phyloP scores from a whole-genome alignment of 2,329 filamentous ascomycete genomes.

The Penicillium psychrosexuale region DNA sequence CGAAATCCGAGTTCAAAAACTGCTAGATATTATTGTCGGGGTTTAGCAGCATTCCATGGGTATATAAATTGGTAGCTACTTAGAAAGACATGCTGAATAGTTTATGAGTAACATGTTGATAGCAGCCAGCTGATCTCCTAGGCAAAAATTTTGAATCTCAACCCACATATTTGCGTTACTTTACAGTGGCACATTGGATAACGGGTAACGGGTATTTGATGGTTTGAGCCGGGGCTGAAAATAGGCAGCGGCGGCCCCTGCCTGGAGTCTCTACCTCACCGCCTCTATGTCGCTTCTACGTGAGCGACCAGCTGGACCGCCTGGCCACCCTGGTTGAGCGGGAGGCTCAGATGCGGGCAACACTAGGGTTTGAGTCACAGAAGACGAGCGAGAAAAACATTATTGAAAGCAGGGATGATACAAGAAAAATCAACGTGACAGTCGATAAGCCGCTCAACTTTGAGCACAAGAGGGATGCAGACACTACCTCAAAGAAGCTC shows the following conservation, averaged over 20 bases:
- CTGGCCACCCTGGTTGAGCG: constrained; percentile 26
- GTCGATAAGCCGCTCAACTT: constrained; percentile 15
- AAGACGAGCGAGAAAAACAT: constrained; percentile 23
- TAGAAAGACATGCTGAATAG: constrained; percentile 22
- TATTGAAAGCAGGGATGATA: constrained; percentile 11
- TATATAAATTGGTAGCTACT: constrained; percentile 12
- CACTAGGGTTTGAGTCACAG: constrained; percentile 25
- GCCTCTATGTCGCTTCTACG: neutral
- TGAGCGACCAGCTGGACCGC: constrained; percentile 22
- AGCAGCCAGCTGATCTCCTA: constrained; percentile 25
- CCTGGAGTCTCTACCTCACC: too few species aligned
- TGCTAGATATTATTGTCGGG: constrained; percentile 13
- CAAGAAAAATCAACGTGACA: constrained; percentile 11
- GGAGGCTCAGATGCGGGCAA: constrained; percentile 28
- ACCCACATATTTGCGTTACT: constrained; percentile 19
- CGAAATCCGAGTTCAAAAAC: constrained; percentile 2
- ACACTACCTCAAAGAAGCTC: constrained; percentile 5
- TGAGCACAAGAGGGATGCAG: constrained; percentile 15
- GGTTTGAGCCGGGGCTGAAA: too few species aligned
- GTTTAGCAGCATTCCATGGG: constrained; percentile 20
- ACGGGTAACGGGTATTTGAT: too few species aligned
- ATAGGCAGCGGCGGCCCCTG: too few species aligned
- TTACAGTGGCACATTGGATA: too few species aligned
- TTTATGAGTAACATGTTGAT: constrained; percentile 29
- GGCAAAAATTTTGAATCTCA: constrained; percentile 15